Percentiles rank a stretch among this genome's conserved stretches.
Evolutionary conservation across 2,329 filamentous ascomycete species (phyloP).

Genomic region (Trichoderma sp.): DNA sequence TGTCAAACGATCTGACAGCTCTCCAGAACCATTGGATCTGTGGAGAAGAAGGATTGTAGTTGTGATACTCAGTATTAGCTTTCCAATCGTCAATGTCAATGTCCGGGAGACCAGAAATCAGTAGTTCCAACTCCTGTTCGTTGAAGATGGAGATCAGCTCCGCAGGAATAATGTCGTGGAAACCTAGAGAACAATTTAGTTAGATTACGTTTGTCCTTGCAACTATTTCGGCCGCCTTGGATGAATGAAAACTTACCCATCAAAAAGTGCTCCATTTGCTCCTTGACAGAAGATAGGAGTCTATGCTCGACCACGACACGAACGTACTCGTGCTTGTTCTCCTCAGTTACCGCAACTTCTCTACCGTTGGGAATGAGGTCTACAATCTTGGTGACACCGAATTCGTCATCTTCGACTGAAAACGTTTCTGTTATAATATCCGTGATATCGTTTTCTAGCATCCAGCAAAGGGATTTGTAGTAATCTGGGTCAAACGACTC

Average conservation of each 20-base stretch:
- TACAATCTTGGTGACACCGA: conserved; percentile 84
- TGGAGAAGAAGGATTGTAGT: conserved; percentile 89
- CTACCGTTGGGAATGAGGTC: conserved; percentile 87
- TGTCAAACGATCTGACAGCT: conserved; percentile 94
- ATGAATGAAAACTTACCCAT: conserved; percentile 61
- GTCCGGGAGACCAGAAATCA: conserved; percentile 95
- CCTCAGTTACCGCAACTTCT: conserved; percentile 91
- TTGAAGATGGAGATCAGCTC: conserved; percentile 97
- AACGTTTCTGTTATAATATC: conserved; percentile 98
- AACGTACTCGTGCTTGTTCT: conserved; percentile 98
- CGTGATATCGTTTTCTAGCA: conserved; percentile 97
- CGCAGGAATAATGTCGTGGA: conserved; percentile 96
- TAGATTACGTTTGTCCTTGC: neutral
- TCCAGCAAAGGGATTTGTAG: conserved; percentile 98
- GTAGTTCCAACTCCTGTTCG: conserved; percentile 92
- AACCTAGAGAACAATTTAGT: conserved; percentile 56
- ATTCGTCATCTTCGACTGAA: conserved; percentile 90
- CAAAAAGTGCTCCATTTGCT: conserved; percentile 92
- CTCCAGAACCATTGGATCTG: conserved; percentile 99
- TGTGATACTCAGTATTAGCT: conserved; percentile 98
- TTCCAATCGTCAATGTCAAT: conserved; percentile 99
- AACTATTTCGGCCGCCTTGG: no score
- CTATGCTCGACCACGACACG: conserved; percentile 93
- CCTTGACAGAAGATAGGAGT: conserved; percentile 86
- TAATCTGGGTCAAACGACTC: conserved; percentile 98